phyloP scores from a whole-genome alignment of 1,139 yeast species.

The Zygotorulaspora mrakii region DNA sequence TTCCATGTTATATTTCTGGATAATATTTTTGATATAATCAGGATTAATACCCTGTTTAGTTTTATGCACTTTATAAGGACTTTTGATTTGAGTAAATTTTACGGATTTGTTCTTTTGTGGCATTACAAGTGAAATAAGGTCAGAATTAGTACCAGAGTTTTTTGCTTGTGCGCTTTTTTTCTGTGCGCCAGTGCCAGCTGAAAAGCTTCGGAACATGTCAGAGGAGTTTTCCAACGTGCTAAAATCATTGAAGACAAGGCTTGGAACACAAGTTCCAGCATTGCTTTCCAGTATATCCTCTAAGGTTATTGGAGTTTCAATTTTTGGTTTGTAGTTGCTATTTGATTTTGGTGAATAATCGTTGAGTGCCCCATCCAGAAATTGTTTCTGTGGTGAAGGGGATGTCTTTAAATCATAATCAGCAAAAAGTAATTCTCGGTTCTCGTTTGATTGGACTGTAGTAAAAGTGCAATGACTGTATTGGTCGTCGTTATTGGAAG shows the following conservation, averaged over 20 bases:
- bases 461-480: slow-evolving; percentile 14
- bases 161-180: slow-evolving; percentile 8
- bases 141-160: slow-evolving; percentile 8
- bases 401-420: slow-evolving; percentile 12
- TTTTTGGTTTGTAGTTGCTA: neutral
- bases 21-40: slow-evolving; percentile 6
- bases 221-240: neutral
- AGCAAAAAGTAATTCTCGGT: slow-evolving; percentile 10
- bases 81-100: slow-evolving; percentile 3
- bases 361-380: slow-evolving; percentile 3
- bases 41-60: slow-evolving; percentile 3
- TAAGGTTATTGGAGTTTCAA: neutral
- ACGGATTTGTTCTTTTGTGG: slow-evolving; percentile 12
- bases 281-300: neutral
- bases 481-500: slow-evolving; percentile 7
- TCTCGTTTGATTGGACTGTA: slow-evolving; percentile 9
- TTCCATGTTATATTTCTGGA: slow-evolving; percentile 12
- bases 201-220: slow-evolving; percentile 1
- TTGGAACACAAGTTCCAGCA: slow-evolving; percentile 1
- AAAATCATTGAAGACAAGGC: neutral
- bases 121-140: slow-evolving; percentile 4
- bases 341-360: neutral
- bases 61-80: slow-evolving; percentile 12
- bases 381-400: slow-evolving; percentile 10
- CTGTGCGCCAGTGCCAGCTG: slow-evolving; percentile 10